phyloP scores from a whole-genome alignment of 2,329 filamentous ascomycete species.

The Pezicula carpinea region DNA sequence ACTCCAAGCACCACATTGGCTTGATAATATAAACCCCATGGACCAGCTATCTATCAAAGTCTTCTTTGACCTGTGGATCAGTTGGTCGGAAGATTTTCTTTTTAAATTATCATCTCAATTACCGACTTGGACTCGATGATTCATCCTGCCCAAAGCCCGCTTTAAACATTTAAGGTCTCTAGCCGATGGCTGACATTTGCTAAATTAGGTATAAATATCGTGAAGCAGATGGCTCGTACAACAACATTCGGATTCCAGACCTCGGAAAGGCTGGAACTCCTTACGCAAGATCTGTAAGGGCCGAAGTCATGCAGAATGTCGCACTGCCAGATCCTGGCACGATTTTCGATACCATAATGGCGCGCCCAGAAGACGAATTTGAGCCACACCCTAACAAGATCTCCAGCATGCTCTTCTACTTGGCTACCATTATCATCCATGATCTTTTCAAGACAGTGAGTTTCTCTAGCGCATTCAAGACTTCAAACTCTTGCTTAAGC shows the following conservation, averaged over 20 bases:
- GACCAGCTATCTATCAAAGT: no score
- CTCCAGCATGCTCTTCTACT: slow-evolving; percentile 70
- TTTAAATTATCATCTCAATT: no score
- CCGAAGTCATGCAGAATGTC: slow-evolving; percentile 56
- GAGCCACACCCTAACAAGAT: slow-evolving; percentile 66
- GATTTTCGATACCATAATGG: slow-evolving; percentile 61
- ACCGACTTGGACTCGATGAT: no score
- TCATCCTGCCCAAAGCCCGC: no score
- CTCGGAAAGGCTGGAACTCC: slow-evolving; percentile 63
- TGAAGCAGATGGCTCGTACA: slow-evolving; percentile 64
- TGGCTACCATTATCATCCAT: slow-evolving; percentile 64
- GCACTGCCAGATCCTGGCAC: slow-evolving; percentile 58
- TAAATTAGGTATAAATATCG: slow-evolving; percentile 46
- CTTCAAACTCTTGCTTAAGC: slow-evolving; percentile 1
- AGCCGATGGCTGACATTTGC: no score
- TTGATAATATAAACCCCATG: no score
- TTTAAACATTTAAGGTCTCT: no score
- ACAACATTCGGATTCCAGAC: slow-evolving; percentile 61
- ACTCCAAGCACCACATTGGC: no score
- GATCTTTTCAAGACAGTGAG: slow-evolving; percentile 57
- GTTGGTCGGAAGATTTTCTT: no score
- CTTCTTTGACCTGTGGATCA: no score
- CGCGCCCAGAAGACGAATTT: slow-evolving; percentile 38
- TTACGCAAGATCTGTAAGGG: slow-evolving; percentile 61
- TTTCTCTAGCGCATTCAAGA: not conserved